Evolutionary conservation across 441 rosid species (phyloP), one percentile per base, ranked within the genome.

Genomic region (Erysimum cheiri): DNA sequence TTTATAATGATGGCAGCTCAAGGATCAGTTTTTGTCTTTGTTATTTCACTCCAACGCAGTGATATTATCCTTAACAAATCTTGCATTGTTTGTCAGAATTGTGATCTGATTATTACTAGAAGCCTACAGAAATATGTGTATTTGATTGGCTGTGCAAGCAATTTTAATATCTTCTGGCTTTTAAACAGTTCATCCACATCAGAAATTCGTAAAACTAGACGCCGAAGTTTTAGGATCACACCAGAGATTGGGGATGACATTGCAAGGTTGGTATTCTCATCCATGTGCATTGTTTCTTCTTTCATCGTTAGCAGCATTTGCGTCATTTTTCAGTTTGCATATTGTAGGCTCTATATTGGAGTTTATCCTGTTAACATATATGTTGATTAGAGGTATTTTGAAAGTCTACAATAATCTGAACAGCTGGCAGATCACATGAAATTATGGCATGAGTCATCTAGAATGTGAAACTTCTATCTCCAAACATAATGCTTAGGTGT

Each of bases 201-300:
- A 62, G 99, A 91, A 56, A 82, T 90, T 66, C 96, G 91, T 72
- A 93, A 96, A 78, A 46, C 89, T 76, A 76, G 80, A 80, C 84
- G 99, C 80, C 82, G 99, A 81, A 93, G 96, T 87, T 84, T 88
- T 72, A 96, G 98, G 83, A 88, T 91, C 80, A 90, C 99, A 70
- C 98, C 98, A 13, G 97, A 93, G 85, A 96, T 96, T 74, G 97
- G 99, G 44, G 99, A 96, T 85, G 98, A 96, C 84, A 96, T 96
- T 58, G 99, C 90, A 76, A 93, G 96, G 99, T 93, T 81, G 87
- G 74, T 66, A 44, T 60, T 67, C 50, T 70, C 59, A 50, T 56
- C 69, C n/a, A 6, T 65, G 22, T 43, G 71, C 52, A 28, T 36
- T 50, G 58, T 52, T 59, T 70, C 37, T 59, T 33, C 46, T 64